Conservation (phyloP, 2,329 filamentous ascomycete species). For the Parascedosporium putredinis region DNA sequence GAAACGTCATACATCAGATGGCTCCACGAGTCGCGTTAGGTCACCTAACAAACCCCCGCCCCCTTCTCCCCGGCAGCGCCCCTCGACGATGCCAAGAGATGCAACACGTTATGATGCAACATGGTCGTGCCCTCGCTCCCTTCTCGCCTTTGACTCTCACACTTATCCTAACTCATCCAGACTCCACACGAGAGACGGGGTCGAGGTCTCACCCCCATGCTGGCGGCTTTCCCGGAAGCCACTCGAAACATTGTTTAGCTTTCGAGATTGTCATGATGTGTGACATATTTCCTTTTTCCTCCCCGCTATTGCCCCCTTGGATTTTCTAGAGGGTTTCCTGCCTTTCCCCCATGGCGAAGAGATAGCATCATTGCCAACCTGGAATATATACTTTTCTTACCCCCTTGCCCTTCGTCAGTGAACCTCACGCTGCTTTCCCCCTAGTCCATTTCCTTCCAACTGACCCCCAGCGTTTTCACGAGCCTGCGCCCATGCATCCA, state of each 20-base stretch:
- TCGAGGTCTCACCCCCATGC: neutral
- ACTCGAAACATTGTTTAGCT: conserved; percentile 4
- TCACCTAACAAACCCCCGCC: neutral
- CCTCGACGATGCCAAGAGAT: conserved; percentile 1
- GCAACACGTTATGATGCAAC: conserved; percentile 1
- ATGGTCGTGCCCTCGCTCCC: neutral
- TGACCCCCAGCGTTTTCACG: neutral
- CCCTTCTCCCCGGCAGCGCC: too few species aligned
- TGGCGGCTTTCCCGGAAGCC: conserved; percentile 4
- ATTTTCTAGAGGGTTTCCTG: too few species aligned
- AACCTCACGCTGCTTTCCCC: neutral
- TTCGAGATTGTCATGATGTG: neutral
- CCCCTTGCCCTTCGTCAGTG: neutral
- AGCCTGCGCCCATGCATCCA: too few species aligned
- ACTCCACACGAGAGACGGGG: neutral
- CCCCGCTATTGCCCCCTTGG: neutral
- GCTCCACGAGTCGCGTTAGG: neutral
- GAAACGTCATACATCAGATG: neutral
- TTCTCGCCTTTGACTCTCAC: too few species aligned
- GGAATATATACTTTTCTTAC: neutral
- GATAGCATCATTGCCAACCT: neutral
- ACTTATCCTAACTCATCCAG: too few species aligned
- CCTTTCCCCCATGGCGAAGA: neutral
- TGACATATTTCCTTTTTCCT: neutral
- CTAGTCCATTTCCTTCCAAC: neutral